These are phyloP conservation scores for Wickerhamiella sorbophila DNA, from an alignment of 805 yeast species.

Conservation along the genomic window DNA sequence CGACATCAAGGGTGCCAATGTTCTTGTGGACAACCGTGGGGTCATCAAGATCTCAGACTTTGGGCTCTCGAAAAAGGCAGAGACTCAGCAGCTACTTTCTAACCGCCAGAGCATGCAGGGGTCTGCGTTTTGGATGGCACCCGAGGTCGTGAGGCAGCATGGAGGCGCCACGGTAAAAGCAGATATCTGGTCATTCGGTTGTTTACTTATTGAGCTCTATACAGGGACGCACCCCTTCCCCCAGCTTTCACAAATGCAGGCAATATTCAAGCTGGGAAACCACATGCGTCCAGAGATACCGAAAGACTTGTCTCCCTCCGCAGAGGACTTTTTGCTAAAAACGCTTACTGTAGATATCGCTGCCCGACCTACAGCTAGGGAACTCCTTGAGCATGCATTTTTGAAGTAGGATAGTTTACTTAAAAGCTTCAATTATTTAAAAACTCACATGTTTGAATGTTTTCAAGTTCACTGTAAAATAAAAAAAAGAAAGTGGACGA, in stretches of 20 bases:
- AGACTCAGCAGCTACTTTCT: constrained; percentile 35
- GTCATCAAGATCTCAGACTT: constrained; percentile 76
- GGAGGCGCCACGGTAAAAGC: constrained; percentile 83
- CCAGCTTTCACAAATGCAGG: constrained; percentile 90
- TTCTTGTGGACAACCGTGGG: constrained; percentile 65
- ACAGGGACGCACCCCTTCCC: constrained; percentile 97
- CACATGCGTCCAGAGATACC: constrained; percentile 68
- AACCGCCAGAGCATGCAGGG: constrained; percentile 83
- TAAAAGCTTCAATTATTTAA: too few species aligned
- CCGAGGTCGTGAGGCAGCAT: constrained; percentile 84
- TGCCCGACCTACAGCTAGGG: constrained; percentile 60
- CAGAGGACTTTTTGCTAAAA: constrained; percentile 46
- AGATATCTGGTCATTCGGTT: constrained; percentile 96
- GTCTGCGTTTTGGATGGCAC: constrained; percentile 98
- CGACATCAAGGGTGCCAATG: constrained; percentile 82
- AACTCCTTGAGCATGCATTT: constrained; percentile 52
- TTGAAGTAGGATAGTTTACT: too few species aligned
- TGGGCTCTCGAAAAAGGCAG: constrained; percentile 61
- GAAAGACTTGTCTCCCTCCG: constrained; percentile 43
- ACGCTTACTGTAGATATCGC: constrained; percentile 66
- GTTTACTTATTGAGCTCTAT: constrained; percentile 85
- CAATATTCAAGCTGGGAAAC: constrained; percentile 86
- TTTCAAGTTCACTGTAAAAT: background rate
- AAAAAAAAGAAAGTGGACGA: constrained; percentile 7
- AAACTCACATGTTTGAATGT: too few species aligned